Evolutionary conservation across 129 eudicot genomes (phyloP), one percentile per base, ranked within the genome.

Genomic region (Sambucus nigra): DNA sequence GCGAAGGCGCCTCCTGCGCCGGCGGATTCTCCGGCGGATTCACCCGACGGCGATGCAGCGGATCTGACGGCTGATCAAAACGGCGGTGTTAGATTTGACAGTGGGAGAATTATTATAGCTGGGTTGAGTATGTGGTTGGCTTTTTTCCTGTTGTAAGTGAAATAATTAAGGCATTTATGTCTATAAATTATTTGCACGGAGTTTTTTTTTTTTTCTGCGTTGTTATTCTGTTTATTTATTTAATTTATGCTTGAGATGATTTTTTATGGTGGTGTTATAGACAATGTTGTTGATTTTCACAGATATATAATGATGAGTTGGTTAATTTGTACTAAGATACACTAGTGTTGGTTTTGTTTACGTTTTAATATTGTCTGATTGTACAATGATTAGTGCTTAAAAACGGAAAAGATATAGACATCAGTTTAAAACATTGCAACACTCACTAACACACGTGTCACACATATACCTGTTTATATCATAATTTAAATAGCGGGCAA

Each of bases 21-120:
- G 12, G 53, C 75, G 5, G 82, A 83, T 45, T 67, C 87, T 25
- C 94, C 94, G 61, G 94, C 91, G 9, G 87, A 79, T 55, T 76
- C 81, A 2, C 94, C 94, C 14, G 75, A 59, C 0, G 87, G 63
- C 1, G 82, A 54, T 20, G 51, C 65, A 7, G 83, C 83, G 2
- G 96, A 76, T 35, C 71, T 66, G 55, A 73, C 67, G 9, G 65
- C 89, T 17, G 83, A 80, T 61, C 47, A 58, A 18, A 73, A 50
- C 51, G 51, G 22, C 41, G 80, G 74, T 17, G 63, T 5, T 15
- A 71, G 22, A 24, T 55, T 57, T 25, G 45, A 62, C 69, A 74
- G 82, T 61, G 79, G 69, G 28, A 60, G 75, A 68, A 57, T 76
- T 51, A 64, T 24, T 22, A 76, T 47, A 11, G 60, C 66, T 32